A percentile compares a stretch with the other conserved stretches of the same genome.
These are phyloP conservation scores for Mesotaenium endlicherianum DNA, from an alignment of 139 green algal species.

Conservation along the genomic window DNA sequence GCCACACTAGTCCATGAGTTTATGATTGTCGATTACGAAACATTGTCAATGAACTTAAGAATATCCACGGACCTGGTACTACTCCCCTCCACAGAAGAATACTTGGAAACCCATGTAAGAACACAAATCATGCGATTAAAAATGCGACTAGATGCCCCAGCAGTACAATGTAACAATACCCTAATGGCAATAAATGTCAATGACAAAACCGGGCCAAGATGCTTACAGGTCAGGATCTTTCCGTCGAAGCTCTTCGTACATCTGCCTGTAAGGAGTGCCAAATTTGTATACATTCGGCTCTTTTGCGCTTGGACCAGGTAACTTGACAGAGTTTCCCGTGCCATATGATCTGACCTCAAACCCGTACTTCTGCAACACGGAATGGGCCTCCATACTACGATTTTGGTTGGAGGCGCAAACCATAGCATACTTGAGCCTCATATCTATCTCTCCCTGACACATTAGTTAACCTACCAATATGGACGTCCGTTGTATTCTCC, in stretches of 20 bases:
- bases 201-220: neutral
- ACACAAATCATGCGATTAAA: no score
- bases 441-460: neutral
- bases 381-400: constrained; percentile 84
- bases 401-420: constrained; percentile 91
- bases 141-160: no score
- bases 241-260: constrained; percentile 65
- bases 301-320: constrained; percentile 67
- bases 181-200: neutral
- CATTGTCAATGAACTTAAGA: no score
- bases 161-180: neutral
- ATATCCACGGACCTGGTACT: no score
- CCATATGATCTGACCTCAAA: constrained; percentile 79
- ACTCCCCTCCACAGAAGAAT: neutral
- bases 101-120: no score
- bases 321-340: constrained; percentile 72
- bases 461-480: no score
- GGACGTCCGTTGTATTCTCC: no score
- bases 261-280: constrained; percentile 77
- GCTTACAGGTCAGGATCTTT: constrained; percentile 59
- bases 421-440: constrained; percentile 71
- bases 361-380: constrained; percentile 63
- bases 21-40: no score
- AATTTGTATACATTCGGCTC: constrained; percentile 88
- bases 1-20: no score